Evolutionary conservation across 257 asterid genomes (phyloP), one percentile per base, ranked within the genome.

Genomic region (Nicotiana undulata): DNA sequence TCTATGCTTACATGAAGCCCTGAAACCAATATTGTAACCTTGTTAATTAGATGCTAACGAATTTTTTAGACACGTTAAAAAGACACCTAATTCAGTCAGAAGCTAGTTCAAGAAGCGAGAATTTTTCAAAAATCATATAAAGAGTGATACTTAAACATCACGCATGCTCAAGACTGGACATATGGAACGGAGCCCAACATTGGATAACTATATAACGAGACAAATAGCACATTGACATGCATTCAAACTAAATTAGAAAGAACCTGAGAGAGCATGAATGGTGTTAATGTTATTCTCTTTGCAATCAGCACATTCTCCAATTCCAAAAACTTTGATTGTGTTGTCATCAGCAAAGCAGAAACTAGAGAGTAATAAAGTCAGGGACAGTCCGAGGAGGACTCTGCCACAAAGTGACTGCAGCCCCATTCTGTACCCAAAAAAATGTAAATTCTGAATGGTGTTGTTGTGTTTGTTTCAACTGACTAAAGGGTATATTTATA

Each of bases 1-100:
- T 95, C 99, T 63, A 95, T 87, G 32, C 90, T 90, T 79, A 93
- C 97, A 2, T 61, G 87, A 40, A 95, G 95, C 26, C 99, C 99
- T 95, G 76, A 85, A 82, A 28, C 18, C 31, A 63, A 29, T 40
- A 63, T 67, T 32, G 12, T 29, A 74, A 74, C 16, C 1, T 22
- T 24, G 61, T 49, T 74, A 26, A 26, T 26, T 26, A 74, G 44
- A 74, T 26, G 26, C 22, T 44, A 12, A 6, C 5, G 3, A 44
- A 40, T 3, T 2, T 37, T 17, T 4, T 32, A 32, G 26, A 18
- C 75, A 3, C 15, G 24, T 65, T 66, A 0, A 32, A 26, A 66
- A 67, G 20, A 34, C n/a, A 34, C n/a, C 5, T 67, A 67, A 34
- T 28, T n/a, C 22, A 10, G 6, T 20, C n/a, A 5, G n/a, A 68